Evolutionary conservation across 495 filamentous ascomycete species (phyloP).

Genomic region (Penicillium atrosanguineum): DNA sequence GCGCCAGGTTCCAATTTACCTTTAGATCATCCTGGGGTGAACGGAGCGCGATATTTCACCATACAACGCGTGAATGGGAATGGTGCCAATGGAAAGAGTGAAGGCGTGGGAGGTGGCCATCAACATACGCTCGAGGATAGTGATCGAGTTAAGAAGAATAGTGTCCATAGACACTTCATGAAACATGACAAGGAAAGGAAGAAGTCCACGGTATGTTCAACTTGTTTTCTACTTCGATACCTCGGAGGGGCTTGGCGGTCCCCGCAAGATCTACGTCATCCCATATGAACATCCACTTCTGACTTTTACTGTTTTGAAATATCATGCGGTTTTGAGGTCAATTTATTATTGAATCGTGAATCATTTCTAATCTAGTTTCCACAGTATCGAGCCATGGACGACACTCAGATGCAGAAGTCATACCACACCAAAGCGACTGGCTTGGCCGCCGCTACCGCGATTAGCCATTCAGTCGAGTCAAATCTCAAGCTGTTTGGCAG

Average conservation of each 20-base stretch:
- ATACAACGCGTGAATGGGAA: constrained; percentile 78
- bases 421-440: constrained; percentile 86
- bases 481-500: constrained; percentile 82
- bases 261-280: constrained; percentile 26
- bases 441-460: constrained; percentile 68
- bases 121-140: constrained; percentile 76
- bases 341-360: background rate
- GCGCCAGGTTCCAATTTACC: constrained; percentile 34
- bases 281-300: constrained; percentile 9
- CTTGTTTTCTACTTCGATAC: constrained; percentile 10
- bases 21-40: constrained; percentile 42
- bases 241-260: constrained; percentile 5
- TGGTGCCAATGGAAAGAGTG: constrained; percentile 69
- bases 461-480: constrained; percentile 64
- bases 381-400: constrained; percentile 43
- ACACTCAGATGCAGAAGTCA: constrained; percentile 57
- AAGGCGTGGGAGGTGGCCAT: constrained; percentile 64
- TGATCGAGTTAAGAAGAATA: constrained; percentile 84
- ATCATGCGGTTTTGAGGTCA: background rate
- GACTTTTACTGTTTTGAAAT: too few relatives aligned
- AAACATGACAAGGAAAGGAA: constrained; percentile 68
- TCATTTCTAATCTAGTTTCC: constrained; percentile 4
- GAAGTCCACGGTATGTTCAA: constrained; percentile 58
- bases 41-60: constrained; percentile 61
- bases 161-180: constrained; percentile 63